A percentile compares a stretch with the other conserved stretches of the same genome.
Conservation (phyloP, 1,284 basidiomycete genomes). For the Malassezia obtusa region DNA sequence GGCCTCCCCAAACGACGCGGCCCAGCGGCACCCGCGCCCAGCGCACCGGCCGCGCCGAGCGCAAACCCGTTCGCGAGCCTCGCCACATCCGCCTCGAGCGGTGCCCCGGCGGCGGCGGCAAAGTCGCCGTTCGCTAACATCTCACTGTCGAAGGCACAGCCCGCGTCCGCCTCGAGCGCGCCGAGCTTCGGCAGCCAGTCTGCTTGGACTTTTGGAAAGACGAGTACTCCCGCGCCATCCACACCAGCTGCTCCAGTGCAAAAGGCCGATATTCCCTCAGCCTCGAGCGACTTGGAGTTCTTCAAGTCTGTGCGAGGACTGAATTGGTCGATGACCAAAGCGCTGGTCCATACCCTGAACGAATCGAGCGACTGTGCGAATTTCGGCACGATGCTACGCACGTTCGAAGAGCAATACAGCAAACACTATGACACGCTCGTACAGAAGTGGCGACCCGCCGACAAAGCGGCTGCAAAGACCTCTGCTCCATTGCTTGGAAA, state of each 20-base stretch:
- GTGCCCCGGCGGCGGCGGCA: not conserved
- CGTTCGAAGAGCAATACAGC: not conserved
- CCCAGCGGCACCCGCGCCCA: not conserved
- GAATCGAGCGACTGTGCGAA: constrained; percentile 7
- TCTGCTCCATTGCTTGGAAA: too few species aligned
- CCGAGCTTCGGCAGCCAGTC: too few species aligned
- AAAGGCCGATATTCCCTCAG: too few species aligned
- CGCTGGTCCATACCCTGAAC: constrained; percentile 5
- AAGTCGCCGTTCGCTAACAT: not conserved
- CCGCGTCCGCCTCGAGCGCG: too few species aligned
- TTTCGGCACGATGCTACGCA: not conserved
- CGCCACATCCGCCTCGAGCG: not conserved
- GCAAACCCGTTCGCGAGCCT: constrained; percentile 8
- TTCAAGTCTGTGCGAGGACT: constrained; percentile 11
- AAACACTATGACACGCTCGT: constrained; percentile 2
- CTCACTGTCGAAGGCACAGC: too few species aligned
- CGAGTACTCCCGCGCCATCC: not conserved
- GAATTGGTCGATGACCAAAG: constrained; percentile 12
- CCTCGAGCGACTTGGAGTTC: not conserved
- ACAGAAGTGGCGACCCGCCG: not conserved
- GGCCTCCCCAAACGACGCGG: constrained; percentile 15
- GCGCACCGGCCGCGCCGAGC: not conserved
- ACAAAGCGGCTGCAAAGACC: not conserved
- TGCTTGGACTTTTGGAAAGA: too few species aligned
- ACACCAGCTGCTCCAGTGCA: not conserved